Base-by-base conservation (phyloP, 306 rosid species). In the Sophora flavescens region DNA sequence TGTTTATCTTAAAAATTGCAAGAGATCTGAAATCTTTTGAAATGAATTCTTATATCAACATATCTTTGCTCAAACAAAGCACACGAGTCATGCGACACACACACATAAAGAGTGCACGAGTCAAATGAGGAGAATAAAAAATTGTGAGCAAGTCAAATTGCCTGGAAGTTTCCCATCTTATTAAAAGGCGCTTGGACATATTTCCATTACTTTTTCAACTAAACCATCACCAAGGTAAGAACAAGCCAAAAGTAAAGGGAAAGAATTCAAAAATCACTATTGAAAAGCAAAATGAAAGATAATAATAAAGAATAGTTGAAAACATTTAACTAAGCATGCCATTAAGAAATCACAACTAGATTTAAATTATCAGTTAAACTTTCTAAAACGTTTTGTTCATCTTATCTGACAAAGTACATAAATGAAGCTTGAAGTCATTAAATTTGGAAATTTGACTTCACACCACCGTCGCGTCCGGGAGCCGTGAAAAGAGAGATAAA, bases 171-270 rank as follows among this genome's bases (percentile, higher is more conserved):
- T n/a, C n/a, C n/a, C n/a, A n/a, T n/a, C n/a, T n/a, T n/a, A n/a
- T n/a, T n/a, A n/a, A n/a, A n/a, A n/a, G n/a, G n/a, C n/a, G n/a
- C n/a, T n/a, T n/a, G n/a, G n/a, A n/a, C n/a, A n/a, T 18, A 17
- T 41, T 42, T 42, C 51, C 12, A 68, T 14, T 47, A 35, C 42
- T 67, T 67, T 38, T 48, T 30, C 28, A 68, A 6, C 73, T 8
- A 68, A 26, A 67, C 57, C 57, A 11, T 18, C 38, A 18, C 39
- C 52, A 67, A 26, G n/a, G n/a, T n/a, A n/a, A n/a, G 57, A 33
- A 65, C 36, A 65, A 9, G 28, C 4, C 52, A 42, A 42, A 18
- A 14, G 54, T 5, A 15, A 4, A 51, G 26, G 57, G 6, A 15
- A 15, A 51, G 4, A 45, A 45, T 45, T 45, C 51, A 45, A 45